A percentile compares a stretch with the other conserved stretches of the same genome.
Evolutionary conservation across 139 green algal genomes (phyloP).

Genomic region (Coccomyxa sp.): DNA sequence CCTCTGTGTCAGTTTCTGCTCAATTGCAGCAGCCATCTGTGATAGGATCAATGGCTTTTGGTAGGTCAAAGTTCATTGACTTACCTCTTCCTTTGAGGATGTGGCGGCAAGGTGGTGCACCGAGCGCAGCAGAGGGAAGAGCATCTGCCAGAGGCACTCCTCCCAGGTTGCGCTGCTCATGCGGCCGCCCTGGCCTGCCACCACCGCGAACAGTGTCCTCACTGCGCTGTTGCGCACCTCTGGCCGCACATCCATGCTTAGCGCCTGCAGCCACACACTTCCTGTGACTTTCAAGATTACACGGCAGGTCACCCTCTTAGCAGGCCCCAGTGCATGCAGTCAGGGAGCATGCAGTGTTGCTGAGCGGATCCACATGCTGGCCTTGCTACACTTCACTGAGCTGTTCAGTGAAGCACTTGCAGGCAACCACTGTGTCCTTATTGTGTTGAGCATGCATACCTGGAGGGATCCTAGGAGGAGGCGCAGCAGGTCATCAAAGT

Average conservation of each 20-base stretch:
- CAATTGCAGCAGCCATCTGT: too few relatives aligned
- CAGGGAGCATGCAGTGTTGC: neutral
- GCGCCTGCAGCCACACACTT: neutral
- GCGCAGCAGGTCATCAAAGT: slow-evolving; percentile 47
- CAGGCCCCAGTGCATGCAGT: neutral
- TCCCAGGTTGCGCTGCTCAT: slow-evolving; percentile 59
- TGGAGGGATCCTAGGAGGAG: slow-evolving; percentile 44
- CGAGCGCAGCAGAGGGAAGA: slow-evolving; percentile 76
- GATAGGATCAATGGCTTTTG: neutral
- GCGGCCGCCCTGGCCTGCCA: slow-evolving; percentile 61
- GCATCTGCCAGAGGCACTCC: slow-evolving; percentile 67
- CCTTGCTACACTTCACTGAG: too few relatives aligned
- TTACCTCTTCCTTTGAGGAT: slow-evolving; percentile 45
- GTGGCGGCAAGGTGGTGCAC: slow-evolving; percentile 63
- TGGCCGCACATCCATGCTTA: slow-evolving; percentile 36
- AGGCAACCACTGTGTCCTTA: too few relatives aligned
- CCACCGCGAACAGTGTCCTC: slow-evolving; percentile 78
- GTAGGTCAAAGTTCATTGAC: neutral
- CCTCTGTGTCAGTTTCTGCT: too few relatives aligned
- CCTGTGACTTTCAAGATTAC: neutral
- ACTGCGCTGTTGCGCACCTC: slow-evolving; percentile 84
- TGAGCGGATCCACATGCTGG: too few relatives aligned
- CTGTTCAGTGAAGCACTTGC: too few relatives aligned
- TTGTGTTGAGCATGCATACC: neutral
- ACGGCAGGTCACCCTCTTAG: neutral